These are phyloP conservation scores for Aspergillus sojae DNA, from an alignment of 2,329 filamentous ascomycete genomes.

Conservation along the genomic window DNA sequence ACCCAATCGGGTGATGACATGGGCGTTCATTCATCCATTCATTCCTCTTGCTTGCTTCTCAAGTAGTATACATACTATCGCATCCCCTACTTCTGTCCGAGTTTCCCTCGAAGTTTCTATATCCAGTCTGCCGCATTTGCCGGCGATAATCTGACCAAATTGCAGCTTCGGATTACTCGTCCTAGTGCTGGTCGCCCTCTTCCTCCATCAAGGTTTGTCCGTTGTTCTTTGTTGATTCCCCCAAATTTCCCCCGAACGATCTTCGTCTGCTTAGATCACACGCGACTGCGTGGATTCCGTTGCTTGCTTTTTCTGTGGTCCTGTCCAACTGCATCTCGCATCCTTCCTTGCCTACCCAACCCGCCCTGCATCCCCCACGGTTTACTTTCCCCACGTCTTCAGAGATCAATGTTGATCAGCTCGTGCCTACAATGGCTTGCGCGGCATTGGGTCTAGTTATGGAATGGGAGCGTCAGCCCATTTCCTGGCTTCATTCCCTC, in stretches of 20 bases:
- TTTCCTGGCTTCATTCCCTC: conserved; percentile 1
- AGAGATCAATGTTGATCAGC: conserved; percentile 10
- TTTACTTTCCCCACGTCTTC: conserved; percentile 18
- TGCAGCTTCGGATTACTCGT: background rate
- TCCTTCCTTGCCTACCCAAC: conserved; percentile 6
- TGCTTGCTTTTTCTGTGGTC: conserved; percentile 1
- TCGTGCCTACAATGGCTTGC: conserved; percentile 8
- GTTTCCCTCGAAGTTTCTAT: background rate
- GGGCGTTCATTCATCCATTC: background rate
- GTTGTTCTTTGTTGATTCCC: background rate
- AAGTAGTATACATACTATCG: background rate
- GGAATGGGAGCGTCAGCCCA: conserved; percentile 9
- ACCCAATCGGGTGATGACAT: background rate
- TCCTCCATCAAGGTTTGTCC: background rate
- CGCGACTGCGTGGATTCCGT: background rate
- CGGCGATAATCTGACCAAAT: background rate
- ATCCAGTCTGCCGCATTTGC: background rate
- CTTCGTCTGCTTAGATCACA: background rate
- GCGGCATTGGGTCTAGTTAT: conserved; percentile 11
- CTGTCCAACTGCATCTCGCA: background rate
- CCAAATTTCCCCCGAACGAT: background rate
- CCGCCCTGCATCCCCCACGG: conserved; percentile 12
- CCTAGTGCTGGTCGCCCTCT: background rate
- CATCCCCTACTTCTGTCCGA: background rate
- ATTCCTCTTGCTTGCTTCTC: background rate